These are phyloP conservation scores for Xanthoconium separans DNA, from an alignment of 1,284 basidiomycete species.

Conservation along the genomic window DNA sequence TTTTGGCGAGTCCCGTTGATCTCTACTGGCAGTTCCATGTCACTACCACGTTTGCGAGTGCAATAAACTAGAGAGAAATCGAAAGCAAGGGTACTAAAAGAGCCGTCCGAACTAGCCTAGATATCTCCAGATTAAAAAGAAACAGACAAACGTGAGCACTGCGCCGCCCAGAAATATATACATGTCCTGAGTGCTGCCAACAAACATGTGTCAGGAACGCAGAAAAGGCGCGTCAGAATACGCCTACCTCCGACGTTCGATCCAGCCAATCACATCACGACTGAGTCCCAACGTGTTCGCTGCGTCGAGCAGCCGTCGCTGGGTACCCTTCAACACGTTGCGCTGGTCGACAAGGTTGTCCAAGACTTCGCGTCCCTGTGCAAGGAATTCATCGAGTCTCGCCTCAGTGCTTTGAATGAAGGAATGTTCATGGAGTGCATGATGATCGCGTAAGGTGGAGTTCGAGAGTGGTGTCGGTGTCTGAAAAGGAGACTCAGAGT, in stretches of 20 bases:
- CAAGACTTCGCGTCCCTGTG: constrained; percentile 86
- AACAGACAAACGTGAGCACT: constrained; percentile 86
- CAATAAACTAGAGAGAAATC: background rate
- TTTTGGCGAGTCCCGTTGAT: constrained; percentile 16
- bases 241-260: constrained; percentile 80
- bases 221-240: background rate
- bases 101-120: constrained; percentile 56
- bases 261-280: constrained; percentile 92
- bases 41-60: background rate
- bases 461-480: constrained; percentile 54
- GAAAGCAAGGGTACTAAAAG: background rate
- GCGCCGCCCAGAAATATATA: constrained; percentile 87
- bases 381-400: constrained; percentile 84
- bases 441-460: constrained; percentile 62
- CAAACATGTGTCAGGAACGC: constrained; percentile 14
- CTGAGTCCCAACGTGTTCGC: constrained; percentile 93
- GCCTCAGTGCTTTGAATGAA: constrained; percentile 82
- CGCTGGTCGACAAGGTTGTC: constrained; percentile 91
- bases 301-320: constrained; percentile 77
- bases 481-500: constrained; percentile 76
- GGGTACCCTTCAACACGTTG: constrained; percentile 89
- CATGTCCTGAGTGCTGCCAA: constrained; percentile 81
- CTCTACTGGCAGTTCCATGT: background rate
- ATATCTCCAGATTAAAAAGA: constrained; percentile 88
- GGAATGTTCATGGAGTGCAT: constrained; percentile 82